Conservation (phyloP, 2,329 filamentous ascomycete genomes). For the Aspergillus sp. region DNA sequence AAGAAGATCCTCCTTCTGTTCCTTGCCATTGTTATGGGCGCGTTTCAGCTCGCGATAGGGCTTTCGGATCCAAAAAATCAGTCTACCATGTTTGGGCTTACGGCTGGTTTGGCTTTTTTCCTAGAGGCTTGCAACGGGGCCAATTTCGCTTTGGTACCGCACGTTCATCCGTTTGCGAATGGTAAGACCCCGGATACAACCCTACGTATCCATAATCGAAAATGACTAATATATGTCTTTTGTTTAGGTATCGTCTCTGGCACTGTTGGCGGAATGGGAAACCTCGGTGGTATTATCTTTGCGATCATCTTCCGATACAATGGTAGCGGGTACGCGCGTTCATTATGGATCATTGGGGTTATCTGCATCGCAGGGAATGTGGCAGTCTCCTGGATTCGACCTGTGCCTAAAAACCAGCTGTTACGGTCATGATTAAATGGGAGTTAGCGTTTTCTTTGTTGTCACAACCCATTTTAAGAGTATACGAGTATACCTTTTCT, state of each 20-base stretch:
- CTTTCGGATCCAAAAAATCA: conserved; percentile 54
- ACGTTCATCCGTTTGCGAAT: conserved; percentile 76
- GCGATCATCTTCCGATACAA: conserved; percentile 74
- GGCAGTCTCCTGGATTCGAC: conserved; percentile 55
- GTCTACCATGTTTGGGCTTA: conserved; percentile 63
- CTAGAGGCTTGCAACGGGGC: conserved; percentile 77
- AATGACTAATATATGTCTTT: not conserved
- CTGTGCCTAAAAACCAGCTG: conserved; percentile 48
- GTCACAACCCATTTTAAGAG: too few species aligned
- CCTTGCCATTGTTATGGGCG: conserved; percentile 49
- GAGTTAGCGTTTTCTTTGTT: conserved; percentile 2
- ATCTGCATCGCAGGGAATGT: conserved; percentile 65
- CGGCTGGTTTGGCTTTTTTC: conserved; percentile 72
- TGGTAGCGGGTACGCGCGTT: conserved; percentile 57
- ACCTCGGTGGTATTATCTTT: conserved; percentile 77
- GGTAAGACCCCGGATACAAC: conserved; percentile 38
- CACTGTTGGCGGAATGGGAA: conserved; percentile 69
- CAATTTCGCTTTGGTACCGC: conserved; percentile 78
- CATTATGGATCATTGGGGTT: conserved; percentile 74
- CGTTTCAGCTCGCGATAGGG: conserved; percentile 56
- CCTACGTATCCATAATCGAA: not conserved
- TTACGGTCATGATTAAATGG: conserved; percentile 8
- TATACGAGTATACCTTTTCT: too few species aligned
- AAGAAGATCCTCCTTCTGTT: conserved; percentile 57
- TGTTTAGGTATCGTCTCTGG: conserved; percentile 56